A percentile compares a stretch with the other conserved stretches of the same genome.
These are phyloP conservation scores for Candida labiduridarum DNA, from an alignment of 1,139 yeast genomes.

Conservation along the genomic window DNA sequence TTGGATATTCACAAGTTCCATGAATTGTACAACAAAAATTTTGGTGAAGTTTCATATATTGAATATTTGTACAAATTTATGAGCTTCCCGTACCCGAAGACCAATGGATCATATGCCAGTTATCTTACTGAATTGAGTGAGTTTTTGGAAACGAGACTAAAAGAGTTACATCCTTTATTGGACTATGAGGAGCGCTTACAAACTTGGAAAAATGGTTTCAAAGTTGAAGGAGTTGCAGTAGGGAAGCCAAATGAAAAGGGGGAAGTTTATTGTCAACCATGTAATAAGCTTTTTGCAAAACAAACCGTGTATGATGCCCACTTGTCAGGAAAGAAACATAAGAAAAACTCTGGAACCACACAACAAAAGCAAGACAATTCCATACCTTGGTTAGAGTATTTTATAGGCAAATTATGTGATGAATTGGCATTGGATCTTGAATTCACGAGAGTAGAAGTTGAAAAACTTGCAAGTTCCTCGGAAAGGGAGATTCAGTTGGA, in stretches of 20 bases:
- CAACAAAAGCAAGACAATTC: constrained; percentile 4
- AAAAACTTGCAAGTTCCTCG: constrained; percentile 69
- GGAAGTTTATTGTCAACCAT: constrained; percentile 59
- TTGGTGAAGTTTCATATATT: constrained; percentile 46
- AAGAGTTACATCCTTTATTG: constrained; percentile 54
- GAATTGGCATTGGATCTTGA: constrained; percentile 39
- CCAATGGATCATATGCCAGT: constrained; percentile 34
- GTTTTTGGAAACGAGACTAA: constrained; percentile 51
- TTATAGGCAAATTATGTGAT: constrained; percentile 34
- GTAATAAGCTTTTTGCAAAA: constrained; percentile 67
- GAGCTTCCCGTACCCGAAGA: constrained; percentile 33
- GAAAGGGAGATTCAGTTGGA: constrained; percentile 73
- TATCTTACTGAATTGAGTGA: constrained; percentile 46
- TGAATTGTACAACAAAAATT: constrained; percentile 46
- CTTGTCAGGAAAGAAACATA: constrained; percentile 75
- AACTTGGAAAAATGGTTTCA: constrained; percentile 35
- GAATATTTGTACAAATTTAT: constrained; percentile 54
- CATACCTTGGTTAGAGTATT: constrained; percentile 28
- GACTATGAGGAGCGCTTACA: constrained; percentile 36
- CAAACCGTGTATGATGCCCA: constrained; percentile 70
- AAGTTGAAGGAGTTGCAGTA: constrained; percentile 20
- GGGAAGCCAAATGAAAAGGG: constrained; percentile 30
- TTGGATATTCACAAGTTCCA: constrained; percentile 59
- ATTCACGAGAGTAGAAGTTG: constrained; percentile 62
- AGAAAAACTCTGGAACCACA: constrained; percentile 39